Percentiles rank a stretch among this genome's conserved stretches.
Conservation (phyloP, 2,329 filamentous ascomycete genomes). For the Leptoxyphium fumago region DNA sequence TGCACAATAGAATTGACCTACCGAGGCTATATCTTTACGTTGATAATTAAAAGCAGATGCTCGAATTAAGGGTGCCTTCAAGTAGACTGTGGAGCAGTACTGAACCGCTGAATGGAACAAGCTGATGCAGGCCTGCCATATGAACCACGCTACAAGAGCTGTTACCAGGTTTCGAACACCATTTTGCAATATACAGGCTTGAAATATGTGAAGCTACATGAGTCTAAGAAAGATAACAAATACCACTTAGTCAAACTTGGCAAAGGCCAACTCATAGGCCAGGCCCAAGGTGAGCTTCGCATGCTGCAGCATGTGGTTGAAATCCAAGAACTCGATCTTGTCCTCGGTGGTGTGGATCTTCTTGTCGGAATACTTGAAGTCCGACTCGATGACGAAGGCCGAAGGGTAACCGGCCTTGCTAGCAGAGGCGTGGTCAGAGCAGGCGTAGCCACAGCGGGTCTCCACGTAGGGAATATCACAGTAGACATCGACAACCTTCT, state of each 20-base stretch:
- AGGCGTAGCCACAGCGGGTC: constrained; percentile 81
- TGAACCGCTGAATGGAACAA: too few species aligned
- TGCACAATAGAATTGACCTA: too few species aligned
- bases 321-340: constrained; percentile 56
- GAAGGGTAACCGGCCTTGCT: constrained; percentile 61
- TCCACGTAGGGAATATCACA: constrained; percentile 76
- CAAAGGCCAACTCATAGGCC: constrained; percentile 71
- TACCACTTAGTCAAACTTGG: constrained; percentile 41
- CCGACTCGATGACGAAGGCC: constrained; percentile 62
- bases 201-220: too few species aligned
- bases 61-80: too few species aligned
- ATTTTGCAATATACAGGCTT: too few species aligned
- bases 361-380: constrained; percentile 48
- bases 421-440: constrained; percentile 60
- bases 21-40: too few species aligned
- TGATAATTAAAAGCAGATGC: too few species aligned
- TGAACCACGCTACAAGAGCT: too few species aligned
- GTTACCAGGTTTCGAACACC: too few species aligned
- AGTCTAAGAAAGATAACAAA: too few species aligned
- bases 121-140: too few species aligned
- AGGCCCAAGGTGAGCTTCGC: constrained; percentile 70
- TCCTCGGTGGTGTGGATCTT: constrained; percentile 60
- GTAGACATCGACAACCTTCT: constrained; percentile 73
- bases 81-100: too few species aligned
- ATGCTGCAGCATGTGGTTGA: constrained; percentile 86